Evolutionary conservation across 2,329 filamentous ascomycete species (phyloP).

Genomic region (Claviceps maximensis): DNA sequence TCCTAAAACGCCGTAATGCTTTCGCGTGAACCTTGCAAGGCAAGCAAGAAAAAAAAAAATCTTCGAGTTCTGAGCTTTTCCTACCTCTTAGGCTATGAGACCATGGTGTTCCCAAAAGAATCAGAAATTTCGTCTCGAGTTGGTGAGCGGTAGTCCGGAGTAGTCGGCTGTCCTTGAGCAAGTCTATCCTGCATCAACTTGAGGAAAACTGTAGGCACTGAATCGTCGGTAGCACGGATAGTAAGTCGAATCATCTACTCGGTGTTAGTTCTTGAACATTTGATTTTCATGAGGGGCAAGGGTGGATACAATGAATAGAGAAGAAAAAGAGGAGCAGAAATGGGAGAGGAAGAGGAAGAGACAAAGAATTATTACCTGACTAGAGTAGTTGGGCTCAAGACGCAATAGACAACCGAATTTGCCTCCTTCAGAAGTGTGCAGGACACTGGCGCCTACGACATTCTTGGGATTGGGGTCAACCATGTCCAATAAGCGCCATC

Average conservation of each 20-base stretch:
- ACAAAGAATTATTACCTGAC: slow-evolving; percentile 52
- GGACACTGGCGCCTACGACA: slow-evolving; percentile 78
- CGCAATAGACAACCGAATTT: slow-evolving; percentile 92
- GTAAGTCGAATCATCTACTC: slow-evolving; percentile 86
- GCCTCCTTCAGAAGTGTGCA: slow-evolving; percentile 68
- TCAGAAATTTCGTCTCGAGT: slow-evolving; percentile 39
- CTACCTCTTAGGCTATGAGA: slow-evolving; percentile 23
- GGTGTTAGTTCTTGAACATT: not conserved
- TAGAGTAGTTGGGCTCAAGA: slow-evolving; percentile 86
- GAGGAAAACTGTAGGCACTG: slow-evolving; percentile 64
- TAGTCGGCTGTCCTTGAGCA: slow-evolving; percentile 35
- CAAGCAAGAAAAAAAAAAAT: not conserved
- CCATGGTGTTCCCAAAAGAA: slow-evolving; percentile 43
- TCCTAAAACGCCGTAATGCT: slow-evolving; percentile 20
- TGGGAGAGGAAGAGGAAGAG: not conserved
- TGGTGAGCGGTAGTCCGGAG: slow-evolving; percentile 25
- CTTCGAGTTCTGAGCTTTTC: not conserved
- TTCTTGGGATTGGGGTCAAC: slow-evolving; percentile 93
- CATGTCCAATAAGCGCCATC: slow-evolving; percentile 72
- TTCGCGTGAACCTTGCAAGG: slow-evolving; percentile 6
- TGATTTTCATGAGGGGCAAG: too few relatives aligned
- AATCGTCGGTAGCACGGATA: slow-evolving; percentile 84
- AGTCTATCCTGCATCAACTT: slow-evolving; percentile 82
- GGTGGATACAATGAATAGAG: not conserved
- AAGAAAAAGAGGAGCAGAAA: too few relatives aligned